A percentile compares a stretch with the other conserved stretches of the same genome.
Evolutionary conservation across 768 basidiomycete genomes (phyloP).

Genomic region (Rhodotorula taiwanensis): DNA sequence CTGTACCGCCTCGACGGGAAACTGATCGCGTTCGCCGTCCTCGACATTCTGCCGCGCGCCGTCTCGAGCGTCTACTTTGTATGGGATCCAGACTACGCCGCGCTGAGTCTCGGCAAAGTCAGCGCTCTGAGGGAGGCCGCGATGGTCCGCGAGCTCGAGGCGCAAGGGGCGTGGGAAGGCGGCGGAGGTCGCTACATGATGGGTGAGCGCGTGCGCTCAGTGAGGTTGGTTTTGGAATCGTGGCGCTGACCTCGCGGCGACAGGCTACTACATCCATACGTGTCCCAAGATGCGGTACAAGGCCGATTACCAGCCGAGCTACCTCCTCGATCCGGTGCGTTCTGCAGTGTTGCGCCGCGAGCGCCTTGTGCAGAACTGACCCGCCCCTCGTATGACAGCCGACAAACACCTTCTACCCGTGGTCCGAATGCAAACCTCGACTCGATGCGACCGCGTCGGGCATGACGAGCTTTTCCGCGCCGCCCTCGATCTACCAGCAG

Average conservation of each 20-base stretch:
- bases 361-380: too few relatives aligned
- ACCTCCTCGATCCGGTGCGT: conserved; percentile 33
- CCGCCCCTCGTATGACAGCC: too few relatives aligned
- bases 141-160: conserved; percentile 66
- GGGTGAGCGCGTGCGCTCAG: conserved; percentile 51
- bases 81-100: conserved; percentile 66
- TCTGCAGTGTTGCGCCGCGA: neutral
- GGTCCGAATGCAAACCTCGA: conserved; percentile 55
- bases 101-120: conserved; percentile 73
- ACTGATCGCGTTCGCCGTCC: conserved; percentile 74
- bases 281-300: conserved; percentile 97
- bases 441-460: conserved; percentile 55
- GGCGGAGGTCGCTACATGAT: conserved; percentile 69
- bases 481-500: too few relatives aligned
- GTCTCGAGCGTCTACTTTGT: conserved; percentile 83
- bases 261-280: conserved; percentile 87
- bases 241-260: neutral
- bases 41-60: conserved; percentile 82
- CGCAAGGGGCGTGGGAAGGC: conserved; percentile 55
- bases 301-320: conserved; percentile 69
- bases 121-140: conserved; percentile 76
- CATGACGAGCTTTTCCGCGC: conserved; percentile 61
- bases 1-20: conserved; percentile 73
- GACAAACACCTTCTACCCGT: conserved; percentile 67
- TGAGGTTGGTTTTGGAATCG: neutral